These are phyloP conservation scores for Cornus florida DNA, from an alignment of 148 eudicot genomes.

Conservation along the genomic window DNA sequence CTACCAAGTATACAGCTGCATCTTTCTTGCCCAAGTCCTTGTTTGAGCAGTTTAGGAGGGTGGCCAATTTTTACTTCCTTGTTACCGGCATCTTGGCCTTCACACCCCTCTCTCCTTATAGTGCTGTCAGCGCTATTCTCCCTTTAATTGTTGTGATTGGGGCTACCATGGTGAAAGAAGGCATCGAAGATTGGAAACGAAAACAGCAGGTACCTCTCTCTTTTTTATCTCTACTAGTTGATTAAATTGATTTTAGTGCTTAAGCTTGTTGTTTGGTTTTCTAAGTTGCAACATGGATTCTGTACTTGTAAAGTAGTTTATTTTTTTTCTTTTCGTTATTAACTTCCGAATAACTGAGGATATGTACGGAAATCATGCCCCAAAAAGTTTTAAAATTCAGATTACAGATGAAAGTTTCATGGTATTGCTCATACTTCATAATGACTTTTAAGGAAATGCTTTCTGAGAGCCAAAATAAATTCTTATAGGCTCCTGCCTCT, in stretches of 20 bases:
- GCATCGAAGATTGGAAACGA: constrained; percentile 69
- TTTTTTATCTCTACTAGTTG: not conserved
- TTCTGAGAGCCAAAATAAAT: too few species aligned
- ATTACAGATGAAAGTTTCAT: too few species aligned
- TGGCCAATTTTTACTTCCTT: constrained; percentile 84
- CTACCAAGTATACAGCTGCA: constrained; percentile 76
- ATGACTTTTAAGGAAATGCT: too few species aligned
- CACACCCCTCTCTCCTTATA: constrained; percentile 75
- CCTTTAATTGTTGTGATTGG: constrained; percentile 80
- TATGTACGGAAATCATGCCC: too few species aligned
- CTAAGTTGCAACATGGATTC: not conserved
- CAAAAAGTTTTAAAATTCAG: too few species aligned
- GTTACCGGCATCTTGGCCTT: constrained; percentile 65
- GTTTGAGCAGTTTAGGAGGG: constrained; percentile 98
- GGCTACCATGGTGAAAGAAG: constrained; percentile 84
- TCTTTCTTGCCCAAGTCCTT: constrained; percentile 78
- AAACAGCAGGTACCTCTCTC: constrained; percentile 60
- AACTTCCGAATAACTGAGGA: too few species aligned
- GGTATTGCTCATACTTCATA: too few species aligned
- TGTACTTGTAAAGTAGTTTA: not conserved
- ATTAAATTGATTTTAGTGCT: not conserved
- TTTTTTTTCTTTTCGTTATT: too few species aligned
- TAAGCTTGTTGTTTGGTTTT: not conserved
- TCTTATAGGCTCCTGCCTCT: too few species aligned
- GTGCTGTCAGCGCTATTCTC: constrained; percentile 61